These are phyloP conservation scores for Phaseolus coccineus DNA, from an alignment of 331 rosid genomes.

Conservation along the genomic window DNA sequence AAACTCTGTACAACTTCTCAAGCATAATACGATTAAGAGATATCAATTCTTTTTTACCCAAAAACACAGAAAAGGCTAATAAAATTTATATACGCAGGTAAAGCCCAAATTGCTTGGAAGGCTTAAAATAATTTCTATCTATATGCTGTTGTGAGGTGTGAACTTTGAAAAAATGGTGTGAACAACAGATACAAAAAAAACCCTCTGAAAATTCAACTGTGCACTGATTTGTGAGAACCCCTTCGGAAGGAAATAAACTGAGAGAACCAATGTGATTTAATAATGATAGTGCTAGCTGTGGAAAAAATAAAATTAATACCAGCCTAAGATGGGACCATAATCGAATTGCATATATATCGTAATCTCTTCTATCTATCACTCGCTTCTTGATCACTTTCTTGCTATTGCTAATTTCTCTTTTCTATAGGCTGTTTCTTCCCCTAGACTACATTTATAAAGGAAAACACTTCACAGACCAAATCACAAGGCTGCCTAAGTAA, in stretches of 20 bases:
- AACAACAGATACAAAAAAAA: constrained; percentile 18
- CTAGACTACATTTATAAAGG: not conserved
- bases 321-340: not conserved
- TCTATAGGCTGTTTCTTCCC: not conserved
- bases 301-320: constrained; percentile 9
- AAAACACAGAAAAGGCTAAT: constrained; percentile 10
- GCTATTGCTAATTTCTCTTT: not conserved
- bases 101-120: constrained; percentile 19
- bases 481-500: not conserved
- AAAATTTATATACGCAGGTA: constrained; percentile 2
- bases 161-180: not conserved
- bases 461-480: constrained; percentile 9
- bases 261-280: constrained; percentile 16
- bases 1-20: constrained; percentile 32
- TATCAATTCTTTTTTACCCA: not conserved
- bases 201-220: constrained; percentile 2
- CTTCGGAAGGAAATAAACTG: not conserved
- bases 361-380: not conserved
- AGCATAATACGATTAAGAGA: constrained; percentile 27
- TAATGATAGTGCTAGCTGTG: constrained; percentile 10
- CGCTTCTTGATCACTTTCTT: not conserved
- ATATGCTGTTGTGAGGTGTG: constrained; percentile 8
- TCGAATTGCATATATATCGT: not conserved
- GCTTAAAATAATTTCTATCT: constrained; percentile 25
- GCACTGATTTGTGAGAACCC: constrained; percentile 25